These are phyloP conservation scores for Nakaseomyces uthaithaninus DNA, from an alignment of 1,139 yeast genomes.

Conservation along the genomic window DNA sequence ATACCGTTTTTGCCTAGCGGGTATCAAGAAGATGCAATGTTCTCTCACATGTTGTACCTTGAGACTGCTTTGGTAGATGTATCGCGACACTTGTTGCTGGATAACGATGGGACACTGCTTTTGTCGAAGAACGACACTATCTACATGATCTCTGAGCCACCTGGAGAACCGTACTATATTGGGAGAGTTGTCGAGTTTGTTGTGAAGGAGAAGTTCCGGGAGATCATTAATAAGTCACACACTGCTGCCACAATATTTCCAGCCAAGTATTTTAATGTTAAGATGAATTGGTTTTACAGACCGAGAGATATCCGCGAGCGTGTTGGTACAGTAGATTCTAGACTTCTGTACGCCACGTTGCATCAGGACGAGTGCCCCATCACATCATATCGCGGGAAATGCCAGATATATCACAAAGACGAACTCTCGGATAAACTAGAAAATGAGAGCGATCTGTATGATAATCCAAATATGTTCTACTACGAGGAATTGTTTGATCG, in stretches of 20 bases:
- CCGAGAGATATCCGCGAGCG: constrained; percentile 67
- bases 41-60: constrained; percentile 35
- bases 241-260: constrained; percentile 25
- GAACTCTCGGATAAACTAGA: constrained; percentile 38
- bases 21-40: constrained; percentile 24
- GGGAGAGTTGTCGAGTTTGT: constrained; percentile 79
- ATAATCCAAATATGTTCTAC: constrained; percentile 64
- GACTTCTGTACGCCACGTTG: constrained; percentile 76
- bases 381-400: constrained; percentile 66
- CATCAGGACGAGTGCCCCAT: constrained; percentile 82
- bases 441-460: constrained; percentile 36
- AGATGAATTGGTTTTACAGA: constrained; percentile 87
- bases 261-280: constrained; percentile 49
- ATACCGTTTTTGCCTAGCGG: constrained; percentile 29
- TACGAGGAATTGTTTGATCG: constrained; percentile 82
- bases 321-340: constrained; percentile 42
- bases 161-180: constrained; percentile 89
- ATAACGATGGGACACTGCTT: constrained; percentile 29
- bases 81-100: constrained; percentile 18
- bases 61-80: constrained; percentile 35
- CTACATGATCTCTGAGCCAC: constrained; percentile 85
- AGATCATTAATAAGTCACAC: constrained; percentile 13
- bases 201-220: constrained; percentile 21
- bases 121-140: constrained; percentile 50
- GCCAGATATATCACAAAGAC: constrained; percentile 57